phyloP scores from a whole-genome alignment of 176 grass and related monocot genomes.

The Elaeis guineensis region DNA sequence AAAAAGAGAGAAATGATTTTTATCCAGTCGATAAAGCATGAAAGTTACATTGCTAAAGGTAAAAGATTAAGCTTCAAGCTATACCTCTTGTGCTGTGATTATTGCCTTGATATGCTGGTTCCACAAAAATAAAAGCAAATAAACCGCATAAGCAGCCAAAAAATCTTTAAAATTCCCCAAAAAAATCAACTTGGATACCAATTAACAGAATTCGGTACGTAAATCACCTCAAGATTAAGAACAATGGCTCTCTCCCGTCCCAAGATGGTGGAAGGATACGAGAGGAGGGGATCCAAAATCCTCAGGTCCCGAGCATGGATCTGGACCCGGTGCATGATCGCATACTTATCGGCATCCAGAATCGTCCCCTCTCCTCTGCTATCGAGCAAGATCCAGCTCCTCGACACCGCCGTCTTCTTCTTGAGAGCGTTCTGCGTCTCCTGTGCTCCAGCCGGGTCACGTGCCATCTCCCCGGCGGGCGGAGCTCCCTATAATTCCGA shows the following conservation, averaged over 20 bases:
- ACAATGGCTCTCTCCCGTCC: too few species aligned
- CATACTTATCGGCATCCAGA: too few species aligned
- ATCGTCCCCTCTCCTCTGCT: too few species aligned
- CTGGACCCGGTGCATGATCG: too few species aligned
- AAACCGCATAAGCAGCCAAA: conserved; percentile 11
- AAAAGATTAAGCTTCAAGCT: conserved; percentile 1
- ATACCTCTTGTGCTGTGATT: conserved; percentile 92
- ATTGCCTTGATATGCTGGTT: conserved; percentile 98
- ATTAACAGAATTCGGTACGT: background rate
- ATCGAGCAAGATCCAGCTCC: conserved; percentile 92
- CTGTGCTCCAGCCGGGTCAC: conserved; percentile 37
- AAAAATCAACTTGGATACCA: background rate
- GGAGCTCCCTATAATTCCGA: conserved; percentile 28
- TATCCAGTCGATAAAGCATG: background rate
- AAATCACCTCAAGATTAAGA: too few species aligned
- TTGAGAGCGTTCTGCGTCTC: conserved; percentile 14
- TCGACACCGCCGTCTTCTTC: conserved; percentile 57
- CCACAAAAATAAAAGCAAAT: conserved; percentile 10
- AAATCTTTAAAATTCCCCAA: conserved; percentile 12
- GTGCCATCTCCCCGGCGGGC: conserved; percentile 1
- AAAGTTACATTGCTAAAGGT: background rate
- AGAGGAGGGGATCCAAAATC: too few species aligned
- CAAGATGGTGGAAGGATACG: too few species aligned
- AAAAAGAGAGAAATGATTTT: too few species aligned
- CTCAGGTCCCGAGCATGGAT: too few species aligned